Evolutionary conservation across 2,329 filamentous ascomycete genomes (phyloP).

Genomic region (Aplosporella prunicola): DNA sequence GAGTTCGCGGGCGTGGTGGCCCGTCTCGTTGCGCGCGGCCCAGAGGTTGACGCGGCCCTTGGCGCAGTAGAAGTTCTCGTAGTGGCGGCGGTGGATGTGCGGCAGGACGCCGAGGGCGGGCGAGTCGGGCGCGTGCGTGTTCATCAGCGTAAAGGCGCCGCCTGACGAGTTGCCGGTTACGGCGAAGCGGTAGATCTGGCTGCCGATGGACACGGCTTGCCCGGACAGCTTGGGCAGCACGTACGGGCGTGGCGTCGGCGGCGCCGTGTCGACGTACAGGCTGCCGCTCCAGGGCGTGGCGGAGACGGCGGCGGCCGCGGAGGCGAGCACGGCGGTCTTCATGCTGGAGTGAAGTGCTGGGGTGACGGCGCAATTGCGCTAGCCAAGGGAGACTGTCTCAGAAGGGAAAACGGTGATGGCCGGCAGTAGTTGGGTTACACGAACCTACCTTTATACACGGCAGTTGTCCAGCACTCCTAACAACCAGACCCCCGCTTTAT

Average conservation of each 20-base stretch:
- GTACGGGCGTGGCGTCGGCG: constrained; percentile 27
- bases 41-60: constrained; percentile 40
- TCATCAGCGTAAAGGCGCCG: constrained; percentile 37
- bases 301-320: background rate
- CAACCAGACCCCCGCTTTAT: too few relatives aligned
- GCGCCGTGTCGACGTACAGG: constrained; percentile 19
- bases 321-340: constrained; percentile 4
- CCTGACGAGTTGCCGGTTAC: constrained; percentile 38
- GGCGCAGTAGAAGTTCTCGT: constrained; percentile 40
- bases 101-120: constrained; percentile 33
- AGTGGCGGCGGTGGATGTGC: constrained; percentile 34
- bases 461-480: too few relatives aligned
- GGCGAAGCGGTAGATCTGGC: constrained; percentile 33
- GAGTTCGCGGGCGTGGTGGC: constrained; percentile 31
- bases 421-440: background rate
- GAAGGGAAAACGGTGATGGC: background rate
- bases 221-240: constrained; percentile 27
- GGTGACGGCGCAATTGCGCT: background rate
- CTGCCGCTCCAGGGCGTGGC: background rate
- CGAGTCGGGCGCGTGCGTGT: constrained; percentile 33
- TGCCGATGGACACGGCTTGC: constrained; percentile 26
- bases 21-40: constrained; percentile 27
- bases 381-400: background rate
- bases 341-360: constrained; percentile 1
- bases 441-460: background rate